Evolutionary conservation across 164 flowering plant species (phyloP), one percentile per base, ranked within the genome.

Genomic region (Chimonanthus praecox): DNA sequence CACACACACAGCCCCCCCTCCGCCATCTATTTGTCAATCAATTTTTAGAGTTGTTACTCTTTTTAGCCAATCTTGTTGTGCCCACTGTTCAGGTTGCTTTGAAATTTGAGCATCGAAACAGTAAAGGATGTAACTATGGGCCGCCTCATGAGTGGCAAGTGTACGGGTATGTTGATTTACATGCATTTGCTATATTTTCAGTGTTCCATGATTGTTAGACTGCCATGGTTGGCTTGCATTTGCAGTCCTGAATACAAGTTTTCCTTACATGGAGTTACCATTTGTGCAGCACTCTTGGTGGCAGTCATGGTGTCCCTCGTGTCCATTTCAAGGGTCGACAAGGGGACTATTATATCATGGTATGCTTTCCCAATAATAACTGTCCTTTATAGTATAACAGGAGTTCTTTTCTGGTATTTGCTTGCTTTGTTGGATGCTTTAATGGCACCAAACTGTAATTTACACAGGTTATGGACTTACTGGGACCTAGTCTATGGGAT

Each of bases 401-500:
- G 33, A 33, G 33, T 33, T 33, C 33, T 33, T 33, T 33, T 33
- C 33, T 33, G 33, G 58, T 13, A 1, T 54, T 15, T 5, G 33
- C 33, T 33, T 33, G 33, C 33, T 33, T 33, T 33, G 33, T 33
- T 33, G 33, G 33, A 33, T 33, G 33, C 33, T 33, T 33, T 33
- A 33, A 33, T 44, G 47, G 43, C 69, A 49, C 11, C 33, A 33
- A 33, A 54, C 33, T 69, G 69, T 8, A 11, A 68, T 70, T 8
- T 49, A 0, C 77, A 18, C 84, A 95, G 99, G 99, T 95, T 64
- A 95, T 95, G 99, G 99, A 95, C 77, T 90, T 95, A 85, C 91
- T 95, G 80, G 99, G 99, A 10, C 97, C 99, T 43, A 92, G 97
- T 74, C 73, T 95, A 16, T 95, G 98, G 97, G 98, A 95, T 86